Base-by-base conservation (phyloP, 495 filamentous ascomycete species). In the Hypoxylon trugodes region DNA sequence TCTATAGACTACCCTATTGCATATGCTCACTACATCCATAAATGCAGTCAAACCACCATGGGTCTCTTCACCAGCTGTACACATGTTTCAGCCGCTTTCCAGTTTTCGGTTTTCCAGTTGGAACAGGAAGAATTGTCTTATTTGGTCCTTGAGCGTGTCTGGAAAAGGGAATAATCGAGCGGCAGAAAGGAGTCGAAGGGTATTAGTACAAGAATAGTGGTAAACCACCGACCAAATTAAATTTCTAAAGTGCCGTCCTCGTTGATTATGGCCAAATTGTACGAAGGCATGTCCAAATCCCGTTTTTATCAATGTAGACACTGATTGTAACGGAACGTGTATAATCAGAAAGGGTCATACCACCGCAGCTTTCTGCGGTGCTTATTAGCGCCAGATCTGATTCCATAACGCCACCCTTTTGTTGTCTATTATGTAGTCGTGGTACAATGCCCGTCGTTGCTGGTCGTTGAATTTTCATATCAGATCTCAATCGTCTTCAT, bases 401-500 rank as follows among this genome's bases (percentile, higher is more conserved):
- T 46, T 69, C 65, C 59, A 25, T 49, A 75, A 73, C 69, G 69
- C 73, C 68, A 51, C 45, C 68, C 64, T 41, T 65, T 63, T 66
- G 49, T 46, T 73, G 64, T 55, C 59, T 65, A 66, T 73, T 49
- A 65, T 57, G 61, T 65, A 59, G 61, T 70, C 59, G 53, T 72
- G 47, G 64, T 63, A 68, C 46, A 66, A 60, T 61, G 25, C 37
- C 41, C 64, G 46, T 70, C 68, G 32, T 70, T 61, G 64, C 64
- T 33, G 50, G 54, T 73, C 67, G 64, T 66, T 25, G 54, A 66
- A 64, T 47, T 51, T 61, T 73, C 68, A 41, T 61, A 37, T 71
- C 69, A 86, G 52, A 86, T 86, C 72, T 86, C 82, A 65, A 86
- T 84, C 35, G 80, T 82, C 72, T 84, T 86, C 82, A 86, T 84